phyloP scores from a whole-genome alignment of 768 basidiomycete species.

The Lentinula lateritia region DNA sequence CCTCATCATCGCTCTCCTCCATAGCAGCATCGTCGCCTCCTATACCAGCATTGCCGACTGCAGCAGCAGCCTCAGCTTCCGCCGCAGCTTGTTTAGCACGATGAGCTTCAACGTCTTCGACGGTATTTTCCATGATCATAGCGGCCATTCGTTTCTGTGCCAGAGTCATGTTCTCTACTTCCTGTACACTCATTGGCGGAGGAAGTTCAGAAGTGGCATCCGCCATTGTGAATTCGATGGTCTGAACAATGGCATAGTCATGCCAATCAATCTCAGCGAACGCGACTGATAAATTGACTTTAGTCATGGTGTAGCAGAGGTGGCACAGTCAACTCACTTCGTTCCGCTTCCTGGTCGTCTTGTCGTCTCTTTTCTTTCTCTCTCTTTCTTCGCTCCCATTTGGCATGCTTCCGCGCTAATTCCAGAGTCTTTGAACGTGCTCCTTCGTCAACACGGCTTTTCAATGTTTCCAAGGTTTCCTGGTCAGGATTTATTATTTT shows the following conservation, averaged over 20 bases:
- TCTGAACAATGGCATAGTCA: slow-evolving; percentile 97
- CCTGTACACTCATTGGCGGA: slow-evolving; percentile 92
- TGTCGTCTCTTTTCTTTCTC: slow-evolving; percentile 83
- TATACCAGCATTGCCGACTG: slow-evolving; percentile 60
- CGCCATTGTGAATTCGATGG: slow-evolving; percentile 93
- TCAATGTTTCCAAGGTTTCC: slow-evolving; percentile 66
- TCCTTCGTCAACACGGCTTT: slow-evolving; percentile 56
- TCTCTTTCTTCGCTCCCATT: slow-evolving; percentile 82
- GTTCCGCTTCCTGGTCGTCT: slow-evolving; percentile 90
- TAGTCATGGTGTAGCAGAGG: neutral
- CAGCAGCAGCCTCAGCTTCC: slow-evolving; percentile 77
- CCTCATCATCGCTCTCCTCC: slow-evolving; percentile 84
- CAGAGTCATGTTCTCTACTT: slow-evolving; percentile 93
- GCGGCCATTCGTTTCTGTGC: slow-evolving; percentile 98
- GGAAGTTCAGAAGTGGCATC: slow-evolving; percentile 91
- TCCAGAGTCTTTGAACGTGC: slow-evolving; percentile 78
- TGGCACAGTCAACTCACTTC: slow-evolving; percentile 46
- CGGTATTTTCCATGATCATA: slow-evolving; percentile 96
- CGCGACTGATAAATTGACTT: slow-evolving; percentile 47
- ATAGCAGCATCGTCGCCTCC: slow-evolving; percentile 64
- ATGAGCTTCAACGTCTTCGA: slow-evolving; percentile 79
- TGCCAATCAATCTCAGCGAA: slow-evolving; percentile 99
- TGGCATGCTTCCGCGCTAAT: slow-evolving; percentile 69
- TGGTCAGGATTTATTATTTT: slow-evolving; percentile 83
- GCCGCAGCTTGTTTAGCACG: slow-evolving; percentile 79